phyloP scores from a whole-genome alignment of 2,329 filamentous ascomycete species.

The Cercospora nicotianae region DNA sequence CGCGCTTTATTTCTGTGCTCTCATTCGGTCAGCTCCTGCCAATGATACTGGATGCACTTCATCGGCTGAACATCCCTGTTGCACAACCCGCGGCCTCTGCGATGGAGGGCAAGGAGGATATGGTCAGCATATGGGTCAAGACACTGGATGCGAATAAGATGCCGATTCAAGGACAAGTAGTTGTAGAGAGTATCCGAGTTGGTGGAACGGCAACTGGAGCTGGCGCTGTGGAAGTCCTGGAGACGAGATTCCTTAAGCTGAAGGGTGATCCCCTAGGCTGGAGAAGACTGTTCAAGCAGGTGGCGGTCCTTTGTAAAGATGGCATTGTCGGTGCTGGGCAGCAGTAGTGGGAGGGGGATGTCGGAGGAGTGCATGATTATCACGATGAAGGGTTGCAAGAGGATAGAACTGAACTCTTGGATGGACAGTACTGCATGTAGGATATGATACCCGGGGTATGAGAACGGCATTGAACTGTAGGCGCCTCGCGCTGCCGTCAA shows the following conservation, averaged over 20 bases:
- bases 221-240: constrained; percentile 61
- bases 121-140: constrained; percentile 64
- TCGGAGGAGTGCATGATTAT: not conserved
- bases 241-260: constrained; percentile 88
- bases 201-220: constrained; percentile 34
- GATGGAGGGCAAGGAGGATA: constrained; percentile 51
- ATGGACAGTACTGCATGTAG: not conserved
- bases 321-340: constrained; percentile 54
- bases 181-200: constrained; percentile 65
- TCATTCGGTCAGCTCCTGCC: constrained; percentile 73
- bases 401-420: not conserved
- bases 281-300: constrained; percentile 93
- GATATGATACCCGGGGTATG: not conserved
- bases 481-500: not conserved
- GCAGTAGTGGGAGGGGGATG: not conserved
- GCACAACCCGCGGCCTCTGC: constrained; percentile 44
- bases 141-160: constrained; percentile 72
- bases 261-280: constrained; percentile 97
- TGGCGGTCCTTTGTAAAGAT: constrained; percentile 84
- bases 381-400: not conserved
- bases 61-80: constrained; percentile 79
- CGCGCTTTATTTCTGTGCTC: constrained; percentile 87
- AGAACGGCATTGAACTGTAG: not conserved
- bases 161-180: constrained; percentile 70
- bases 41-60: constrained; percentile 76